Evolutionary conservation across 352 stramenopile species (phyloP).

Genomic region (Phytophthora megakarya): DNA sequence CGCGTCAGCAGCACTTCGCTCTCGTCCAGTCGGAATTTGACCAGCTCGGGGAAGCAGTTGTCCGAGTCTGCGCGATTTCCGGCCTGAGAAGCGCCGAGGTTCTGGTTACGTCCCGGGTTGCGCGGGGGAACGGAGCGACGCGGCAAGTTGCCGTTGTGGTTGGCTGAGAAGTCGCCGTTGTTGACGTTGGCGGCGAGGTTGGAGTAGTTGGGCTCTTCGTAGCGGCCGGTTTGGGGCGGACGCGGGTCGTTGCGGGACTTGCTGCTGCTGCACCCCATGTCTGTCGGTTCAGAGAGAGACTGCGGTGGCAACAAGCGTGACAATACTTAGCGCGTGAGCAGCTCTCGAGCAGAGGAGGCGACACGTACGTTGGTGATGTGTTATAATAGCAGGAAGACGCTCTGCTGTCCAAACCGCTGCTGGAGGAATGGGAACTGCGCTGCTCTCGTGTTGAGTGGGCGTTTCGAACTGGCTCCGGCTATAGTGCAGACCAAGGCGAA

Average conservation of each 20-base stretch:
- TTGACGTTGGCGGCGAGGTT: conserved; percentile 39
- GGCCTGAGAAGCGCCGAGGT: conserved; percentile 14
- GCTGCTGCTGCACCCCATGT: conserved; percentile 45
- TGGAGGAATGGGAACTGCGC: conserved; percentile 32
- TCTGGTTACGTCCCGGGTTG: conserved; percentile 29
- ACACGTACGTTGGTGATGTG: conserved; percentile 9
- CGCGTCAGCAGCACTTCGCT: conserved; percentile 82
- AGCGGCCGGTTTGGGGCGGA: conserved; percentile 22
- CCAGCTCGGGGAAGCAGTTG: conserved; percentile 73
- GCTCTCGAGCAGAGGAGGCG: neutral
- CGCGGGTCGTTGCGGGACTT: conserved; percentile 28
- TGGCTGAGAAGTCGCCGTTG: conserved; percentile 35
- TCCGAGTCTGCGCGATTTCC: conserved; percentile 43
- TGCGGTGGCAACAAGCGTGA: conserved; percentile 5
- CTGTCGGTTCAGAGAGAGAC: conserved; percentile 23
- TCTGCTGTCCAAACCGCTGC: conserved; percentile 1
- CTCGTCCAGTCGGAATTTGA: conserved; percentile 78
- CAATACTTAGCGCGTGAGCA: conserved; percentile 19
- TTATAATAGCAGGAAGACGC: conserved; percentile 4
- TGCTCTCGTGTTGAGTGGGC: conserved; percentile 12
- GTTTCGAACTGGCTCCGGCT: conserved; percentile 32
- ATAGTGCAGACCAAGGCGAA: conserved; percentile 25
- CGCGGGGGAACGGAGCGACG: conserved; percentile 13
- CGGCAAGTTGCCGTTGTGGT: conserved; percentile 15
- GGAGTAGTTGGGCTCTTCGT: conserved; percentile 43